Evolutionary conservation across 2,329 filamentous ascomycete genomes (phyloP).

Genomic region (Ophiostoma novo-ulmi): DNA sequence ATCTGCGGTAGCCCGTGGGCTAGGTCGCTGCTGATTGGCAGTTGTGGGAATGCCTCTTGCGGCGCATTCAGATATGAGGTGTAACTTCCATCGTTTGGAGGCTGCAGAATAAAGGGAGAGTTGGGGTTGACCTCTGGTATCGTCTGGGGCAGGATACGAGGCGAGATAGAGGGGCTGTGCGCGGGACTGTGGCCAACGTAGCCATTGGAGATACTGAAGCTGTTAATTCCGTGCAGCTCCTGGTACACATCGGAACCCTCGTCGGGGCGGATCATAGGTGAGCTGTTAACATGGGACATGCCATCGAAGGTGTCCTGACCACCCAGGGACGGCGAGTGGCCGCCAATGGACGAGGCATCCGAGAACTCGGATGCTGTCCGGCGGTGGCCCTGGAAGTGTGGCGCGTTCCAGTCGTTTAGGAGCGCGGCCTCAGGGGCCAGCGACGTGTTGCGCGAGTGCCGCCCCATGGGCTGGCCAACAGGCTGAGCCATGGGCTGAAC

Average conservation of each 20-base stretch:
- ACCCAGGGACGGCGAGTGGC: slow-evolving; percentile 69
- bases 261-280: slow-evolving; percentile 71
- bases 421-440: slow-evolving; percentile 54
- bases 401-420: slow-evolving; percentile 50
- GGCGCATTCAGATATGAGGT: slow-evolving; percentile 40
- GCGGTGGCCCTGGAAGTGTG: slow-evolving; percentile 73
- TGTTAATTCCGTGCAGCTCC: slow-evolving; percentile 69
- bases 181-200: slow-evolving; percentile 68
- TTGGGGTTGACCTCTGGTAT: slow-evolving; percentile 47
- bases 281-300: slow-evolving; percentile 65
- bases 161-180: slow-evolving; percentile 63
- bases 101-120: slow-evolving; percentile 41
- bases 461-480: slow-evolving; percentile 18
- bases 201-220: slow-evolving; percentile 73
- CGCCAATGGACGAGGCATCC: slow-evolving; percentile 79
- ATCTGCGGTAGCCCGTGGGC: slow-evolving; percentile 63
- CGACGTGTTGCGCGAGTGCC: slow-evolving; percentile 53
- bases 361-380: slow-evolving; percentile 86
- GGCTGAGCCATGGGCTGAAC: slow-evolving; percentile 37
- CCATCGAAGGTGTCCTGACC: slow-evolving; percentile 76
- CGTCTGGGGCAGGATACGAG: slow-evolving; percentile 54
- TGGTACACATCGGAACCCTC: slow-evolving; percentile 63
- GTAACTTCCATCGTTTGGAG: slow-evolving; percentile 38
- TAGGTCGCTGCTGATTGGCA: slow-evolving; percentile 55
- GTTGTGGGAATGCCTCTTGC: slow-evolving; percentile 50